Evolutionary conservation across 179 eudicot species (phyloP).

Genomic region (Gypsophila paniculata): DNA sequence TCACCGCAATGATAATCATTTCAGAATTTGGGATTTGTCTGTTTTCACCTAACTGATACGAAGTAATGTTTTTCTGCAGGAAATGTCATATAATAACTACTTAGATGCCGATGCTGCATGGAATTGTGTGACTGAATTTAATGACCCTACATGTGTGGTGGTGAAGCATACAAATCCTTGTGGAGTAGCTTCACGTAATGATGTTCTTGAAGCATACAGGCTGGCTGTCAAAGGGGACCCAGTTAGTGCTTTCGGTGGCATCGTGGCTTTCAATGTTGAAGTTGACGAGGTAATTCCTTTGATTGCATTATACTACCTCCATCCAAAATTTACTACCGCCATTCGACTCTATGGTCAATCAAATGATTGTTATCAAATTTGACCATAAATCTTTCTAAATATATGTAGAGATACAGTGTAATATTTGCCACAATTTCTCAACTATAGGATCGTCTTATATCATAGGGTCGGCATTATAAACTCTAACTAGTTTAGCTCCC

Average conservation of each 20-base stretch:
- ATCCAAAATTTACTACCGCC: neutral
- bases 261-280: constrained; percentile 92
- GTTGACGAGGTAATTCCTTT: constrained; percentile 70
- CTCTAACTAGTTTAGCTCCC: too few species aligned
- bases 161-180: constrained; percentile 99
- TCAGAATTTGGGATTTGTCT: neutral
- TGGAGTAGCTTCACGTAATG: constrained; percentile 91
- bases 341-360: too few species aligned
- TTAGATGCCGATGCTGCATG: constrained; percentile 99
- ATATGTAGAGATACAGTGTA: too few species aligned
- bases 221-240: constrained; percentile 95
- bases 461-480: neutral
- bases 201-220: constrained; percentile 84
- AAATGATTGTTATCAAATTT: too few species aligned
- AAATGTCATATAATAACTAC: constrained; percentile 96
- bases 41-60: neutral
- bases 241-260: constrained; percentile 97
- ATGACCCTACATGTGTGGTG: constrained; percentile 85
- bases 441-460: too few species aligned
- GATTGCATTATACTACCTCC: constrained; percentile 1
- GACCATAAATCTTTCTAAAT: too few species aligned
- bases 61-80: constrained; percentile 56
- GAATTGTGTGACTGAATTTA: constrained; percentile 94
- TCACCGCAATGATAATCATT: too few species aligned
- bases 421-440: too few species aligned